Base-by-base conservation (phyloP, 805 yeast species). In the Groenewaldozyma tartarivorans region DNA sequence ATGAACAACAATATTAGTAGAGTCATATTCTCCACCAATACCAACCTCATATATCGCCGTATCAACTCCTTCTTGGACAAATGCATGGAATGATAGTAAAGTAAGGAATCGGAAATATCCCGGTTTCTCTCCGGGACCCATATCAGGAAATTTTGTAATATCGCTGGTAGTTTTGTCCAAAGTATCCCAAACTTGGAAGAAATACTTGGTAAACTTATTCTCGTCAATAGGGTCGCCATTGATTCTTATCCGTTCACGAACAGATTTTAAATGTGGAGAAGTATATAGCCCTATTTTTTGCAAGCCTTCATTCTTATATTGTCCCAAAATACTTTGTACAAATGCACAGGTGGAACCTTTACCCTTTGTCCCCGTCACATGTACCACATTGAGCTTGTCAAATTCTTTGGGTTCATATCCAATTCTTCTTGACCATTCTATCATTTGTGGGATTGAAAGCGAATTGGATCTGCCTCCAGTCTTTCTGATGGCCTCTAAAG, bases 261-360 rank as follows among this genome's bases (percentile, higher is more conserved):
- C 97, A 11, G 92, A 75, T 61, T 81, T 86, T 60, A 92, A 71
- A 62, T 92, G 99, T 1, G 99, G 99, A 1, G 96, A 85, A 1
- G 97, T 88, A 57, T 84, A 92, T n/a, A 92, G 69, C 0, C 98
- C 99, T 39, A 88, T 72, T 58, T 84, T 85, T 22, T 57, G 51
- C 11, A 52, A 48, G 7, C 40, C 18, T 32, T 43, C 21, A 45
- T 58, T 47, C 20, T 61, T 64, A 53, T 85, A 85, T 55, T 85
- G 85, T 5, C 62, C 55, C 46, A 94, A 61, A 31, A 94, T 85
- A 2, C 92, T 77, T 53, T 84, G 83, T 2, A 87, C 75, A 56
- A 92, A 92, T 0, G 98, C 96, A 61, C 96, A 90, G 0, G 97
- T 90, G 0, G 96, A 87, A 1, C 99, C 99, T 63, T 92, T 92